A percentile compares a stretch with the other conserved stretches of the same genome.
phyloP scores from a whole-genome alignment of 2,329 filamentous ascomycete species.

The Paracoccidioides lutzii region DNA sequence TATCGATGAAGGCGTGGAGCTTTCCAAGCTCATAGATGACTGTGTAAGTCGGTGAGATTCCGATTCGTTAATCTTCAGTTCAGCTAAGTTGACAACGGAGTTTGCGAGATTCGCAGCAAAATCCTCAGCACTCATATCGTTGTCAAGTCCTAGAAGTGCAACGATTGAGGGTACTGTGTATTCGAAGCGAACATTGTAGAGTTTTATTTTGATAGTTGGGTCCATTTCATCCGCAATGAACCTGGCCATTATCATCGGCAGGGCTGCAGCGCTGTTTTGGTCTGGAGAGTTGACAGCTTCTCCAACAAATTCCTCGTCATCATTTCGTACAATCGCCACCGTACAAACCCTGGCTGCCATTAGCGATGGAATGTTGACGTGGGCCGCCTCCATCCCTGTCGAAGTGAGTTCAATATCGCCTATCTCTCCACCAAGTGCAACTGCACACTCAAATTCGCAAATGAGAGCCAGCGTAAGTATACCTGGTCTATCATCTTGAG shows the following conservation, averaged over 20 bases:
- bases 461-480: constrained; percentile 62
- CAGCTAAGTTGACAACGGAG: constrained; percentile 65
- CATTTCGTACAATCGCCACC: constrained; percentile 51
- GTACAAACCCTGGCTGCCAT: constrained; percentile 61
- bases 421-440: constrained; percentile 55
- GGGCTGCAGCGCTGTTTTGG: constrained; percentile 10
- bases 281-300: constrained; percentile 36
- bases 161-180: constrained; percentile 77
- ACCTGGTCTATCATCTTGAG: constrained; percentile 87
- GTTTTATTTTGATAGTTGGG: constrained; percentile 73
- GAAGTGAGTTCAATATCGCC: constrained; percentile 50
- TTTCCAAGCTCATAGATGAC: constrained; percentile 11
- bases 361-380: constrained; percentile 75
- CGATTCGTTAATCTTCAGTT: constrained; percentile 30
- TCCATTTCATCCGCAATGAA: constrained; percentile 93
- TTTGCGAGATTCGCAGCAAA: constrained; percentile 62
- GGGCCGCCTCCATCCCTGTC: constrained; percentile 55
- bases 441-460: constrained; percentile 46
- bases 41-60: constrained; percentile 7
- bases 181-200: constrained; percentile 74
- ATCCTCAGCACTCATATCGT: constrained; percentile 56
- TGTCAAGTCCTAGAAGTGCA: constrained; percentile 59
- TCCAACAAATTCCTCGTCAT: constrained; percentile 57
- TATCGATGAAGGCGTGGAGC: constrained; percentile 30
- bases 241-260: constrained; percentile 67